phyloP scores from a whole-genome alignment of 805 yeast genomes.

The Tetrapisispora nanseiensis region DNA sequence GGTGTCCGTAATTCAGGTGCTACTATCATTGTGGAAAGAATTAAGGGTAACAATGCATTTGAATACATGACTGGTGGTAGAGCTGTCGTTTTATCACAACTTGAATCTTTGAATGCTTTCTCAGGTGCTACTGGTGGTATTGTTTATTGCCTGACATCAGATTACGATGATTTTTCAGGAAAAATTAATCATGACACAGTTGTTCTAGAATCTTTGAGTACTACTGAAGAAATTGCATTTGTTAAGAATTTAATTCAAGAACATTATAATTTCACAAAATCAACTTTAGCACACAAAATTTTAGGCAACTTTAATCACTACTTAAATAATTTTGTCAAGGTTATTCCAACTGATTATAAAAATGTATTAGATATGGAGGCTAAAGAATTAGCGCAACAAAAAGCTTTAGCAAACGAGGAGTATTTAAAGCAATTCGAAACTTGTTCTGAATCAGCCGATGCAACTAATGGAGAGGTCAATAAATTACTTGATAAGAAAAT shows the following conservation, averaged over 20 bases:
- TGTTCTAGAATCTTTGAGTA: conserved; percentile 64
- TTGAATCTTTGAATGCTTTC: conserved; percentile 77
- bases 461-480: conserved; percentile 81
- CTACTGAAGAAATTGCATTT: conserved; percentile 89
- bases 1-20: conserved; percentile 99
- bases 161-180: conserved; percentile 69
- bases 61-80: conserved; percentile 99
- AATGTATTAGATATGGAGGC: conserved; percentile 75
- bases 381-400: conserved; percentile 55
- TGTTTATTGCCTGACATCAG: conserved; percentile 91
- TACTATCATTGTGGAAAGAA: conserved; percentile 87
- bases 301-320: conserved; percentile 81
- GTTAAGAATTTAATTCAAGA: conserved; percentile 89
- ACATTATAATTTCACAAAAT: conserved; percentile 88
- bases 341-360: conserved; percentile 86
- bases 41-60: conserved; percentile 95
- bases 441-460: conserved; percentile 71
- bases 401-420: conserved; percentile 44
- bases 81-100: conserved; percentile 81
- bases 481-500: conserved; percentile 35
- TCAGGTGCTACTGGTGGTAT: conserved; percentile 99
- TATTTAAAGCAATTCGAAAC: conserved; percentile 66
- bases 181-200: conserved; percentile 76
- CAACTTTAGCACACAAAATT: conserved; percentile 78
- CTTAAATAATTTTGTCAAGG: conserved; percentile 84